Evolutionary conservation across 495 filamentous ascomycete genomes (phyloP), one percentile per base, ranked within the genome.

Genomic region (Neurospora tetraspora): DNA sequence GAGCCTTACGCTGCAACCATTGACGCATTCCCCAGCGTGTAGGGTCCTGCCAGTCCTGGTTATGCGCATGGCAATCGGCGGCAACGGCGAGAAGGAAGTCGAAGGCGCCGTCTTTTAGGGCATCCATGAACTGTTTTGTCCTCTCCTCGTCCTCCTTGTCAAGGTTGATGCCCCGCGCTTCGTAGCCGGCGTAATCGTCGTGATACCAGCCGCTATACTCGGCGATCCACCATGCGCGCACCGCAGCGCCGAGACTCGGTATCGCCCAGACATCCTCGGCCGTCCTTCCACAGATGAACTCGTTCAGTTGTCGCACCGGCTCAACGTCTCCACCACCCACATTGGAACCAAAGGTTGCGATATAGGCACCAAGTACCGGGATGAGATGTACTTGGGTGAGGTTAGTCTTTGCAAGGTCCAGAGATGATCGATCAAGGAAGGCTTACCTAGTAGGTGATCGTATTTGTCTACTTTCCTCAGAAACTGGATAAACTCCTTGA

Each of bases 161-260:
- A 27, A 87, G 78, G 73, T 89, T 84, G 74, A 87, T 78, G 45
- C 78, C 76, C 39, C 89, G 86, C 7, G 88, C 80, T 73, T 91
- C 87, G 74, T 88, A 83, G 1, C 85, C 86, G 20, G 85, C 82
- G 61, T 84, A 84, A 71, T 90, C 86, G 75, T 97, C 94, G 73
- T 90, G 84, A 78, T 93, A 97, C 85, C 92, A 94, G 16, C 91
- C 93, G 78, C 93, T 97, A 80, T 97, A 97, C 72, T 97, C 93
- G 61, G 92, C 90, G 43, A 98, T 86, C 96, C 96, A 99, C 85
- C 91, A 91, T 5, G 89, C 87, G 36, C 86, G 86, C 10, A 92
- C 84, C 4, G 93, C 90, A 69, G 94, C 93, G 72, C 93, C 91
- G 36, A 98, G 88, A 73, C 88, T 88, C 38, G 88, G 85, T 61